Conservation (phyloP, 2,329 filamentous ascomycete species). For the Catunica adiposa region DNA sequence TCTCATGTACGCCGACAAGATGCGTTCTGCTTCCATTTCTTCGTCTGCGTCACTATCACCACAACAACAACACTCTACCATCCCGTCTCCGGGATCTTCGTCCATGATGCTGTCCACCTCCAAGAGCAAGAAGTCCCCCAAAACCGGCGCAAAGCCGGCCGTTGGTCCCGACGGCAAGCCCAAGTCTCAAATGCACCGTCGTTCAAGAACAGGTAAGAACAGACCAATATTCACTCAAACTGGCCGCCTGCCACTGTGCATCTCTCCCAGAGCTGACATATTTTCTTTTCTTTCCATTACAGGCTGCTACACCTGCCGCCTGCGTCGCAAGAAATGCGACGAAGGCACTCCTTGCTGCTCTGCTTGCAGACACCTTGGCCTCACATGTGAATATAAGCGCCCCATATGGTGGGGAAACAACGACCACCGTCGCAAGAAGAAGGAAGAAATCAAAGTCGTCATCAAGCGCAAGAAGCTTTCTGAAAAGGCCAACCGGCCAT, state of each 20-base stretch:
- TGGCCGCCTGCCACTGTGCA: background rate
- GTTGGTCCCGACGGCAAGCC: constrained; percentile 29
- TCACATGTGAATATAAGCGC: constrained; percentile 89
- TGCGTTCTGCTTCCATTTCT: constrained; percentile 10
- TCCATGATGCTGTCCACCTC: constrained; percentile 48
- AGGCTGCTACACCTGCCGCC: constrained; percentile 54
- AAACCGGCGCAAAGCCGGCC: constrained; percentile 27
- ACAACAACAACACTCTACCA: constrained; percentile 25
- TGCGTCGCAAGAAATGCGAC: constrained; percentile 54
- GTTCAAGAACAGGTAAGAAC: constrained; percentile 63
- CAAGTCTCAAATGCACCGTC: constrained; percentile 76
- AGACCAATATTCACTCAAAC: constrained; percentile 12
- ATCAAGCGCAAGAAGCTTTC: constrained; percentile 94
- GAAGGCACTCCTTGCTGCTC: constrained; percentile 46
- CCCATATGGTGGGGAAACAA: constrained; percentile 96
- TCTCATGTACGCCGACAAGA: constrained; percentile 32
- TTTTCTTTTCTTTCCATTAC: constrained; percentile 12
- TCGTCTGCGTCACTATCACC: constrained; percentile 15
- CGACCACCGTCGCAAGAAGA: constrained; percentile 68
- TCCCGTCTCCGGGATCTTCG: constrained; percentile 37
- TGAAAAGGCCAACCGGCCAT: constrained; percentile 53
- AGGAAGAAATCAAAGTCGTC: constrained; percentile 90
- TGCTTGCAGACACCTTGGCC: constrained; percentile 56
- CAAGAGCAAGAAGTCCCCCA: constrained; percentile 34
- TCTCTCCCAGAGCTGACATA: background rate